A percentile compares a stretch with the other conserved stretches of the same genome.
These are phyloP conservation scores for Pythium chondricola DNA, from an alignment of 352 stramenopile species.

Conservation along the genomic window DNA sequence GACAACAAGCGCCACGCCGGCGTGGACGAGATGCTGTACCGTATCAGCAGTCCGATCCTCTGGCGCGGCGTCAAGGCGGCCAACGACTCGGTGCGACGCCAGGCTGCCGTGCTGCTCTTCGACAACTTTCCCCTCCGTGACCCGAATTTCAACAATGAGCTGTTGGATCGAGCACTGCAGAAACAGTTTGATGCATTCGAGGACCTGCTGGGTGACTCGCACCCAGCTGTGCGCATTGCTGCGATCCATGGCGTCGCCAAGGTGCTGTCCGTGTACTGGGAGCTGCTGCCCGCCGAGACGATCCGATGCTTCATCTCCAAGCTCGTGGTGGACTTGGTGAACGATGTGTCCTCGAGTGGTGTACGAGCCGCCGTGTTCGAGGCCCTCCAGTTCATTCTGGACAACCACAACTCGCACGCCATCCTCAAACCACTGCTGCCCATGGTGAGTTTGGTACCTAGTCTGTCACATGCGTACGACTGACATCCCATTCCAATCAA, in stretches of 20 bases:
- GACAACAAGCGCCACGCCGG: slow-evolving; percentile 78
- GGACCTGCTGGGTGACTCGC: slow-evolving; percentile 62
- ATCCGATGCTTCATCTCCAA: slow-evolving; percentile 82
- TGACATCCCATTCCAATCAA: not conserved
- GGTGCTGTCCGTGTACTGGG: slow-evolving; percentile 81
- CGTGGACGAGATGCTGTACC: slow-evolving; percentile 82
- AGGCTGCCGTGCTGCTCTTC: slow-evolving; percentile 77
- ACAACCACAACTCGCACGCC: slow-evolving; percentile 82
- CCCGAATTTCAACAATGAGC: slow-evolving; percentile 66
- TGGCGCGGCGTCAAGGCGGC: slow-evolving; percentile 80
- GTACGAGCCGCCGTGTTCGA: slow-evolving; percentile 83
- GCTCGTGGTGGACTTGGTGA: slow-evolving; percentile 74
- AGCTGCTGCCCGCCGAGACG: slow-evolving; percentile 70
- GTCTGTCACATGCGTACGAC: not conserved
- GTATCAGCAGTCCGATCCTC: slow-evolving; percentile 75
- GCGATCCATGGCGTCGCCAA: slow-evolving; percentile 78
- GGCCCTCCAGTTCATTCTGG: slow-evolving; percentile 78
- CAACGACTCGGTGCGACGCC: slow-evolving; percentile 77
- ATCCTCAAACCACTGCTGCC: slow-evolving; percentile 80
- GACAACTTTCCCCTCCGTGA: slow-evolving; percentile 82
- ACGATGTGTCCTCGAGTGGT: slow-evolving; percentile 64
- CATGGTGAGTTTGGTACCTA: slow-evolving; percentile 42
- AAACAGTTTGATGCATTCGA: slow-evolving; percentile 84
- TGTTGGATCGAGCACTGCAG: slow-evolving; percentile 67
- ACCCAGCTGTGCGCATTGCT: slow-evolving; percentile 70